These are phyloP conservation scores for Stipa capillata DNA, from an alignment of 176 grass and related monocot species.

Conservation along the genomic window DNA sequence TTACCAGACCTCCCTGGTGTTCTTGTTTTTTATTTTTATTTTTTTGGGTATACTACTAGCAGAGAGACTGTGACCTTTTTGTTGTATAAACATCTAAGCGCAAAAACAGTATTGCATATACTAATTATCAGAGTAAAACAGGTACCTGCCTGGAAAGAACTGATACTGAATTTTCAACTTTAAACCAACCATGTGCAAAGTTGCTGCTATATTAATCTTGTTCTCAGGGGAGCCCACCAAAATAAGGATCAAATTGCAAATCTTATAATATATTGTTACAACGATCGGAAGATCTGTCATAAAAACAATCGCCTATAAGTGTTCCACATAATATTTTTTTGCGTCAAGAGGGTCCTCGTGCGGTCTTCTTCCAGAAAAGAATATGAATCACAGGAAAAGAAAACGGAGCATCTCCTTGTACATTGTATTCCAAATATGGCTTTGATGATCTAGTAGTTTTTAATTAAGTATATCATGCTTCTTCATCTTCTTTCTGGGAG, in stretches of 20 bases:
- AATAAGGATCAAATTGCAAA: not conserved
- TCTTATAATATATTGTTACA: not conserved
- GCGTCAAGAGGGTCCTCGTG: constrained; percentile 16
- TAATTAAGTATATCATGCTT: not conserved
- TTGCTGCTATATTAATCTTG: not conserved
- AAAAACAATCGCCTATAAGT: constrained; percentile 1
- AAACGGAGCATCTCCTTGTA: not conserved
- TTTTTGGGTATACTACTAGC: not conserved
- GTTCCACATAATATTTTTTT: constrained; percentile 2
- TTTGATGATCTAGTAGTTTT: not conserved
- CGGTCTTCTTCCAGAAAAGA: constrained; percentile 17
- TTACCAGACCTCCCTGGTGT: constrained; percentile 8
- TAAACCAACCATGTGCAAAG: not conserved
- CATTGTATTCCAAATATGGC: not conserved
- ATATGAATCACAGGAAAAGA: not conserved
- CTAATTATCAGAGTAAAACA: not conserved
- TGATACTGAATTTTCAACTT: too few species aligned
- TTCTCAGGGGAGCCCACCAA: not conserved
- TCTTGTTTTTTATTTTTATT: too few species aligned
- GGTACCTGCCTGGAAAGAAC: not conserved
- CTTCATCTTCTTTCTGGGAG: not conserved
- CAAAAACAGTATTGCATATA: not conserved
- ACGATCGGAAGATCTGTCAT: not conserved
- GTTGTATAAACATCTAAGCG: not conserved
- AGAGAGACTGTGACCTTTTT: not conserved